These are phyloP conservation scores for Pseudocercospora fuligena DNA, from an alignment of 2,329 filamentous ascomycete species.

Conservation along the genomic window DNA sequence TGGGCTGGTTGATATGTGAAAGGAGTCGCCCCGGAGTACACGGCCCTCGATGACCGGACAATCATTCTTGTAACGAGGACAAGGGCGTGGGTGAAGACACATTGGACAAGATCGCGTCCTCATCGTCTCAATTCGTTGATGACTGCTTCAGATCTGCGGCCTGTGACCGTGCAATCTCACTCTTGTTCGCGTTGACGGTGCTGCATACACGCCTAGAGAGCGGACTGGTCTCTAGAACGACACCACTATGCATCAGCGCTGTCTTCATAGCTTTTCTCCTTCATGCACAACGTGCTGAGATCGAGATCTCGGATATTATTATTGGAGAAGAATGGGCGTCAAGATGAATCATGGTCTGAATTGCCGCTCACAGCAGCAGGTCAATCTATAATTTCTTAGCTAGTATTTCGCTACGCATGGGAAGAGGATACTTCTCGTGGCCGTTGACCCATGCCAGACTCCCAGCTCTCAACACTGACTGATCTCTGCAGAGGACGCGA, in stretches of 20 bases:
- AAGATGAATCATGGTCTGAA: neutral
- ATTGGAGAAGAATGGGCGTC: neutral
- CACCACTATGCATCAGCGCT: neutral
- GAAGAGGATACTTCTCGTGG: slow-evolving; percentile 30
- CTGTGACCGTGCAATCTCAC: no score
- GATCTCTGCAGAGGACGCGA: neutral
- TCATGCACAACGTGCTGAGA: neutral
- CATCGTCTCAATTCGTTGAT: neutral
- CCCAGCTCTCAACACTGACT: neutral
- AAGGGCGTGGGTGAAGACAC: neutral
- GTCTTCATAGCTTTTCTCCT: neutral
- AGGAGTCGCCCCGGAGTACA: neutral
- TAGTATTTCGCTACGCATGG: slow-evolving; percentile 23
- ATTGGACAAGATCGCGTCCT: neutral
- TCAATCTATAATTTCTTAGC: slow-evolving; percentile 26
- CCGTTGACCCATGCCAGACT: neutral
- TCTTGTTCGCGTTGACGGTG: no score
- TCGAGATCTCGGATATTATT: neutral
- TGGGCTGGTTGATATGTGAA: neutral
- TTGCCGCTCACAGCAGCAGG: slow-evolving; percentile 6
- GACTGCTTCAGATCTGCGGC: no score
- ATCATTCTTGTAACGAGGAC: neutral
- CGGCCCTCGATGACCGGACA: neutral
- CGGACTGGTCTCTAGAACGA: no score
- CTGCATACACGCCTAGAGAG: no score